Base-by-base conservation (phyloP, 2,329 filamentous ascomycete species). In the Knoxdaviesia proteae region DNA sequence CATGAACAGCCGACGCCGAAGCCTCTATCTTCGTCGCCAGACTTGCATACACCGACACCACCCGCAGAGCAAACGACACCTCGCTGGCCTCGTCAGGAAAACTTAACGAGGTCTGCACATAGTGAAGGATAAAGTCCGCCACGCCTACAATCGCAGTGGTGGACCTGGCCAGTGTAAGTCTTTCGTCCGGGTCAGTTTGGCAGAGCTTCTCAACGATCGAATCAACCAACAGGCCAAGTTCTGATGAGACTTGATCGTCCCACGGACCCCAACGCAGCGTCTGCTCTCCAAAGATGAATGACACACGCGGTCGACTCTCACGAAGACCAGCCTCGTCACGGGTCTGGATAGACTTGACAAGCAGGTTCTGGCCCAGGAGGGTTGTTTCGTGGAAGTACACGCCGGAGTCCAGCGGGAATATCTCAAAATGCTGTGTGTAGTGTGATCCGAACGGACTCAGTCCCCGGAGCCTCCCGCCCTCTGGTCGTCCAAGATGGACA, bases 351-450 rank as follows among this genome's bases (percentile, higher is more conserved):
- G 61, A 60, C 32, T 58, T 57, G 11, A 58, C 53, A 5, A 78
- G 50, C 1, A 59, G 54, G 2, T 73, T 72, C 48, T 62, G 64
- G 6, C 74, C 75, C 38, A 79, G 56, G 32, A 77, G 53, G 0
- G 73, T 78, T 42, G 61, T 67, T 46, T 68, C 62, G 43, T 77
- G 73, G 42, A 79, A 78, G 53, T 66, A 77, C 0, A 69, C 62
- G 3, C 66, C 67, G 6, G 55, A 50, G 36, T 69, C 65, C 32
- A 79, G 56, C 11, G 74, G 73, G 42, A 76, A 74, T 5, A 72
- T 55, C 39, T 77, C 72, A 47, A 80, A 80, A 50, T 79, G 67
- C 34, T 69, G 64, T 0, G 72, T 69, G 51, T 78, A 79, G 30
- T 65, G 62, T 1, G 69, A 72, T 1, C 74, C 74, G 51, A 72